Evolutionary conservation across 106 monocot species (phyloP).

Genomic region (Vanilla planifolia): DNA sequence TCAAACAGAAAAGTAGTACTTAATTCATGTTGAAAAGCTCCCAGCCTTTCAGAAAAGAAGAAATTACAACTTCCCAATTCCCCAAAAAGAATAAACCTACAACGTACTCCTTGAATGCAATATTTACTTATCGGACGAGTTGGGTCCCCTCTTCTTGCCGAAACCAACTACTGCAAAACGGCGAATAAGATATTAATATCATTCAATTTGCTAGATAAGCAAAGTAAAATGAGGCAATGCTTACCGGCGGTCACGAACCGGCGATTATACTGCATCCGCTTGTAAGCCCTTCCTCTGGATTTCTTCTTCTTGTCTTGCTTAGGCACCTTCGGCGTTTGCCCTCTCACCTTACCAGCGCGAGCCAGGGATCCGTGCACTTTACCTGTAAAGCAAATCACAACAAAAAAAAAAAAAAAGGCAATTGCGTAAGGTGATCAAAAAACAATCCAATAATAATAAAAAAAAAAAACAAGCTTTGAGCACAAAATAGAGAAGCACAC

Average conservation of each 20-base stretch:
- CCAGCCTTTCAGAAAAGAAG: too few species aligned
- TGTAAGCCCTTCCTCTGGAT: slow-evolving; percentile 44
- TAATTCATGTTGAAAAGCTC: too few species aligned
- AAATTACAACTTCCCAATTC: too few species aligned
- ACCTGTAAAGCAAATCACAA: slow-evolving; percentile 9
- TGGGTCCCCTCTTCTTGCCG: slow-evolving; percentile 11
- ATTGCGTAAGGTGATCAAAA: too few species aligned
- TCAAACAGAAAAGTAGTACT: too few species aligned
- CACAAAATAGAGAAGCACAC: neutral
- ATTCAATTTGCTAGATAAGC: neutral
- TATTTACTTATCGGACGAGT: slow-evolving; percentile 13
- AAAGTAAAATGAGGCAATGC: neutral
- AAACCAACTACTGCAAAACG: slow-evolving; percentile 10
- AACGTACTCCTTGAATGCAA: too few species aligned
- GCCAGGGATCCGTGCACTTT: slow-evolving; percentile 64
- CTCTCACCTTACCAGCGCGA: slow-evolving; percentile 45
- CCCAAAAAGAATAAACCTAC: too few species aligned
- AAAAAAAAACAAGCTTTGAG: neutral
- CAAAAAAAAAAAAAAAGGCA: too few species aligned
- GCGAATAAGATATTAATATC: neutral
- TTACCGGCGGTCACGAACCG: slow-evolving; percentile 68
- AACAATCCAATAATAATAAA: neutral
- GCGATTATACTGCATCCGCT: slow-evolving; percentile 76
- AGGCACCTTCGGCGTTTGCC: slow-evolving; percentile 55
- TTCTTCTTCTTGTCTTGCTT: slow-evolving; percentile 71